A percentile compares a stretch with the other conserved stretches of the same genome.
Conservation (phyloP, 2,329 filamentous ascomycete genomes). For the Alternaria sp. region DNA sequence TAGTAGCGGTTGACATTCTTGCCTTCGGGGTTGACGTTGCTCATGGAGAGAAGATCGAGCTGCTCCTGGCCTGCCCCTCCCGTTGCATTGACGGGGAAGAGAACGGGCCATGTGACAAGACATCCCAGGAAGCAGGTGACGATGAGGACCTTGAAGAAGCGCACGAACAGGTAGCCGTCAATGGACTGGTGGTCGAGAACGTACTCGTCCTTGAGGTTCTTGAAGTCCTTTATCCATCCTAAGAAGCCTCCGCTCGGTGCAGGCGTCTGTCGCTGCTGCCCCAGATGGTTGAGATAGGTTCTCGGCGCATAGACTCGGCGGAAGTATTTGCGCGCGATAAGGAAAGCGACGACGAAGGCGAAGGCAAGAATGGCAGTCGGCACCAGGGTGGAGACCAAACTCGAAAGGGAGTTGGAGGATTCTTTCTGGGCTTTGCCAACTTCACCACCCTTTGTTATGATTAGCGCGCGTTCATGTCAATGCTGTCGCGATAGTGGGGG, state of each 20-base stretch:
- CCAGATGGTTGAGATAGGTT: slow-evolving; percentile 55
- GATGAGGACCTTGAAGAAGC: slow-evolving; percentile 55
- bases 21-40: slow-evolving; percentile 43
- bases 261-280: slow-evolving; percentile 55
- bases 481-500: neutral
- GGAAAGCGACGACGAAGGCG: slow-evolving; percentile 47
- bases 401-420: slow-evolving; percentile 57
- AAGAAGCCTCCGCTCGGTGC: slow-evolving; percentile 53
- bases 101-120: slow-evolving; percentile 53
- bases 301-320: slow-evolving; percentile 54
- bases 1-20: slow-evolving; percentile 49
- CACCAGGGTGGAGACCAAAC: slow-evolving; percentile 43
- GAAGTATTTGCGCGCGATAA: slow-evolving; percentile 52
- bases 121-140: slow-evolving; percentile 52
- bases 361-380: slow-evolving; percentile 37
- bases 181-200: slow-evolving; percentile 57
- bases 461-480: slow-evolving; percentile 1
- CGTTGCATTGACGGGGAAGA: slow-evolving; percentile 57
- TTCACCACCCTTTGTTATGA: slow-evolving; percentile 24
- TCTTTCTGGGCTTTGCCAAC: slow-evolving; percentile 25
- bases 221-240: slow-evolving; percentile 60
- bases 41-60: slow-evolving; percentile 49
- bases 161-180: slow-evolving; percentile 56
- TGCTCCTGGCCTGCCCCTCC: slow-evolving; percentile 46
- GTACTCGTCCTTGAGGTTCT: slow-evolving; percentile 51